Conservation (phyloP, 441 rosid species). For the Gossypium schwendimanii region DNA sequence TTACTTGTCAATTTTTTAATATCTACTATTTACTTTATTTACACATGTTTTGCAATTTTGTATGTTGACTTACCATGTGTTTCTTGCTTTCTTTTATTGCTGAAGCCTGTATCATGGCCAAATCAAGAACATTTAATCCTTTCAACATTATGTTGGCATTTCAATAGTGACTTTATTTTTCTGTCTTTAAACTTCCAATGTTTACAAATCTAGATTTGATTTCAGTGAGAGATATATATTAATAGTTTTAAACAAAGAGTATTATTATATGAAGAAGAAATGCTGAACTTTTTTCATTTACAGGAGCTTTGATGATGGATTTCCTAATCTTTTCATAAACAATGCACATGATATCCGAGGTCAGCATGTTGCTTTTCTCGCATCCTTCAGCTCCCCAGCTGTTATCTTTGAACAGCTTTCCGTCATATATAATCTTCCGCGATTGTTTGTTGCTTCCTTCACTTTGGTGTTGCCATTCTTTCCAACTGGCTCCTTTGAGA, state of each 20-base stretch:
- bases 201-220: neutral
- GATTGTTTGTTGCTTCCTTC: constrained; percentile 87
- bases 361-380: constrained; percentile 91
- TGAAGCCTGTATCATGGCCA: neutral
- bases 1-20: neutral
- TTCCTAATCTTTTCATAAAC: constrained; percentile 86
- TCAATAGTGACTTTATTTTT: neutral
- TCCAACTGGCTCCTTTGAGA: constrained; percentile 94
- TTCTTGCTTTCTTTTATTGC: neutral
- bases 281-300: constrained; percentile 7
- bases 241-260: neutral
- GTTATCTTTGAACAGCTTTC: constrained; percentile 96
- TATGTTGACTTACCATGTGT: neutral
- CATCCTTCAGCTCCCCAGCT: constrained; percentile 83
- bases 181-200: neutral
- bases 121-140: neutral
- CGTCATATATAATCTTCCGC: constrained; percentile 84
- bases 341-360: constrained; percentile 86
- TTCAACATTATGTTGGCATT: neutral
- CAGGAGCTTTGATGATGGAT: constrained; percentile 96
- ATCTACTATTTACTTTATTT: neutral
- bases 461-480: constrained; percentile 90
- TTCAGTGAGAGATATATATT: neutral
- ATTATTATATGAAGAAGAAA: neutral
- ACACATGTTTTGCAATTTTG: neutral